Evolutionary conservation across 768 basidiomycete species (phyloP), one percentile per base, ranked within the genome.

Genomic region (Suillus bovinus): DNA sequence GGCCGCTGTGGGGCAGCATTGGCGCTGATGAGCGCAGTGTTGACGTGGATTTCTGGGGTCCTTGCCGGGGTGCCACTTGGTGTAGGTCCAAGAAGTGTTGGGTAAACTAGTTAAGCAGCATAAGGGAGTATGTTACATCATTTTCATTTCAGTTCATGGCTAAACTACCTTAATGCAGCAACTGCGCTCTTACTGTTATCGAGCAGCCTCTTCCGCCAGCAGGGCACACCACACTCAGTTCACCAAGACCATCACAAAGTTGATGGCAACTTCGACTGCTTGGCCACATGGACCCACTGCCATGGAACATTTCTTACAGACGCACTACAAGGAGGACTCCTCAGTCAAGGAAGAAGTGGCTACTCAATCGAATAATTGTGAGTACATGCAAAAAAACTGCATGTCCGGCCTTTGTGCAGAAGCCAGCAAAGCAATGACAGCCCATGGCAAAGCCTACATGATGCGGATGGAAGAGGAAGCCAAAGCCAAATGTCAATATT

Each of bases 211-310:
- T 47, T 24, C 46, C 27, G 46, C 46, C 14, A 13, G 46, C 5
- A 47, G 46, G 24, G 24, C 24, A 24, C 46, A 14, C 24, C 24
- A 47, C 24, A 47, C 13, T 4, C 57, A 58, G 24, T 58, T 44
- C 31, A 29, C n/a, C 5, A 57, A 57, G 36, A 27, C n/a, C 16
- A 57, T 57, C 36, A 57, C 34, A 14, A 57, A 36, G 55, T 11
- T 57, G 41, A 57, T 57, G 41, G 55, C 31, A 27, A 24, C 55
- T 39, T 39, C n/a, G 14, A 57, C 55, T 11, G 36, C 36, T 36
- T 22, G 38, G 16, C 24, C 38, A 57, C 36, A 5, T 27, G 36
- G 55, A 57, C 55, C 36, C 10, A 57, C 36, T 29, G 9, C 27
- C 16, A 10, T 31, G 31, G 55, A 57, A 29, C 27, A 39, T 9